Conservation (phyloP, 805 yeast genomes). For the Sugiyamaella chiloensis region DNA sequence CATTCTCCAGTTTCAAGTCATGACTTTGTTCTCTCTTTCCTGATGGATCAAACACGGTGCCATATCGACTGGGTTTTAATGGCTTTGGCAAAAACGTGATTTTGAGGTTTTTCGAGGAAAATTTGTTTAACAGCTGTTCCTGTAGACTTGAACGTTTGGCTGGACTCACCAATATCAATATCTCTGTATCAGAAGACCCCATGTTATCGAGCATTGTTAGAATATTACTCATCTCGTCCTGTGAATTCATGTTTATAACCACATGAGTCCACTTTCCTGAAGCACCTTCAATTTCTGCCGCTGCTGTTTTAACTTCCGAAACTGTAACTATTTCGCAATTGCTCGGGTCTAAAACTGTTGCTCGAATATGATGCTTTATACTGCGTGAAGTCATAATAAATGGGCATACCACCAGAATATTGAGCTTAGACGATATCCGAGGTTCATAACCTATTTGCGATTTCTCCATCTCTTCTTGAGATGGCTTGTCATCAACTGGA, state of each 20-base stretch:
- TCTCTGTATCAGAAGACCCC: slow-evolving; percentile 2
- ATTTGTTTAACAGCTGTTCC: slow-evolving; percentile 13
- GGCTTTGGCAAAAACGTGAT: slow-evolving; percentile 25
- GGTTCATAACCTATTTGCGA: not conserved
- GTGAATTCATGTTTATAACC: slow-evolving; percentile 27
- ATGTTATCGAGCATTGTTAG: slow-evolving; percentile 14
- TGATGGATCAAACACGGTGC: slow-evolving; percentile 27
- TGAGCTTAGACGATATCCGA: not conserved
- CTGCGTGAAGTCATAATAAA: slow-evolving; percentile 27
- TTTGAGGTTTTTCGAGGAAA: not conserved
- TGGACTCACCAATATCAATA: slow-evolving; percentile 23
- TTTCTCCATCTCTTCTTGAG: slow-evolving; percentile 20
- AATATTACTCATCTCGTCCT: slow-evolving; percentile 19
- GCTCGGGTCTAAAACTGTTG: slow-evolving; percentile 24
- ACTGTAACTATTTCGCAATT: slow-evolving; percentile 20
- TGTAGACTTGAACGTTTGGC: slow-evolving; percentile 19
- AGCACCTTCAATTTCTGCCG: not conserved
- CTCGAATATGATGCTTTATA: slow-evolving; percentile 30
- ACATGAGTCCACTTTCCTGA: slow-evolving; percentile 29
- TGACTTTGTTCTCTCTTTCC: slow-evolving; percentile 21
- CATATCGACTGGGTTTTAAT: slow-evolving; percentile 25
- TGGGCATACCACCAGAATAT: slow-evolving; percentile 30
- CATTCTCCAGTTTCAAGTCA: slow-evolving; percentile 25
- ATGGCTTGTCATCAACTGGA: slow-evolving; percentile 25
- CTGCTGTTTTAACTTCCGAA: slow-evolving; percentile 3